These are phyloP conservation scores for Salix arbutifolia DNA, from an alignment of 345 rosid species.

Conservation along the genomic window DNA sequence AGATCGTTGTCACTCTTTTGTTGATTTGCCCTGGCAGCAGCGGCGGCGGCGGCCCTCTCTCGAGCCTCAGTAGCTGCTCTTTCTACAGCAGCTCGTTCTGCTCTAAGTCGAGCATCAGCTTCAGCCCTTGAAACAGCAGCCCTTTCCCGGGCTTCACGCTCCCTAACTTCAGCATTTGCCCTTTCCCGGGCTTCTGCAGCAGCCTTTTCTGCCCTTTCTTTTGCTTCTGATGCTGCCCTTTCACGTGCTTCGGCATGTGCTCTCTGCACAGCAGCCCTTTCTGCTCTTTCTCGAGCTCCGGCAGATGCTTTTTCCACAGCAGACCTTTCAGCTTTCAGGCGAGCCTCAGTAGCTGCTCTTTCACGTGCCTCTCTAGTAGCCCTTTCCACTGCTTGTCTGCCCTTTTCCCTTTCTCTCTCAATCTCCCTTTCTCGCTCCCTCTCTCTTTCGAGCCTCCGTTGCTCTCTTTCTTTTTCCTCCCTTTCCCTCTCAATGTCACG, in stretches of 20 bases:
- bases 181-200: slow-evolving; percentile 89
- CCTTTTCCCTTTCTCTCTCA: slow-evolving; percentile 65
- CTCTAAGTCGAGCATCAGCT: slow-evolving; percentile 49
- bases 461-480: slow-evolving; percentile 65
- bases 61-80: slow-evolving; percentile 65
- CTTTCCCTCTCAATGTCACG: slow-evolving; percentile 46
- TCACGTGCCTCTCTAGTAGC: slow-evolving; percentile 97
- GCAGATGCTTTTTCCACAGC: slow-evolving; percentile 71
- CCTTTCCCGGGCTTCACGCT: slow-evolving; percentile 41
- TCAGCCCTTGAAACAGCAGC: slow-evolving; percentile 35
- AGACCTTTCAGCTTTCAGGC: slow-evolving; percentile 74
- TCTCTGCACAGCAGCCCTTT: slow-evolving; percentile 87
- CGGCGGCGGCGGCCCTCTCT: slow-evolving; percentile 61
- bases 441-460: slow-evolving; percentile 58
- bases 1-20: slow-evolving; percentile 48
- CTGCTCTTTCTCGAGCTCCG: slow-evolving; percentile 86
- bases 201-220: slow-evolving; percentile 77
- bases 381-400: slow-evolving; percentile 91
- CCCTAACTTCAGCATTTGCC: slow-evolving; percentile 58
- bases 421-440: slow-evolving; percentile 58
- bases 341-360: slow-evolving; percentile 89
- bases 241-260: slow-evolving; percentile 97
- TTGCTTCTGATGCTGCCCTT: slow-evolving; percentile 84
- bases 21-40: slow-evolving; percentile 53
- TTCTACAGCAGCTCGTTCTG: slow-evolving; percentile 82